These are phyloP conservation scores for Trichomonascaceae sp. DNA, from an alignment of 1,139 yeast genomes.

Conservation along the genomic window DNA sequence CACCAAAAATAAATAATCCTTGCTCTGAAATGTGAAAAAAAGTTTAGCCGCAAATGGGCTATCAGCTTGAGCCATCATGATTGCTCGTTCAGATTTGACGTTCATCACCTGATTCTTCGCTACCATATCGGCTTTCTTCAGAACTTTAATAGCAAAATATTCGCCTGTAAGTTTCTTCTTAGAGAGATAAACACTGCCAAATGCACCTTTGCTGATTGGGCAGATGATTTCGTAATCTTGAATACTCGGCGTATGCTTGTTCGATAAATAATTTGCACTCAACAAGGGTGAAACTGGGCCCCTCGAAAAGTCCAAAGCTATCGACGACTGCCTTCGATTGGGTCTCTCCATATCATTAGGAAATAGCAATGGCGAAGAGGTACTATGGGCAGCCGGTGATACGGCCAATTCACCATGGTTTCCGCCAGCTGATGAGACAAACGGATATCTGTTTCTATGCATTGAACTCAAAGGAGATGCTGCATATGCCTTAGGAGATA, in stretches of 20 bases:
- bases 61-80: slow-evolving; percentile 94
- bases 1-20: slow-evolving; percentile 79
- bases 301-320: slow-evolving; percentile 27
- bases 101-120: slow-evolving; percentile 94
- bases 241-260: slow-evolving; percentile 54
- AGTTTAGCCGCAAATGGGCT: slow-evolving; percentile 91
- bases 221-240: slow-evolving; percentile 85
- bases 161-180: slow-evolving; percentile 84
- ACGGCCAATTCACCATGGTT: slow-evolving; percentile 4
- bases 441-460: slow-evolving; percentile 15
- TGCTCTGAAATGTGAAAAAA: slow-evolving; percentile 83
- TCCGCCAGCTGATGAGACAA: slow-evolving; percentile 8
- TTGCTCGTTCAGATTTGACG: slow-evolving; percentile 91
- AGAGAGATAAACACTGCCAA: slow-evolving; percentile 90
- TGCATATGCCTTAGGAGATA: slow-evolving; percentile 10
- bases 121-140: slow-evolving; percentile 91
- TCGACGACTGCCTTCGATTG: slow-evolving; percentile 24
- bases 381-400: slow-evolving; percentile 27
- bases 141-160: slow-evolving; percentile 90
- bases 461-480: slow-evolving; percentile 21
- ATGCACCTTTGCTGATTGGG: slow-evolving; percentile 96
- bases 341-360: slow-evolving; percentile 24
- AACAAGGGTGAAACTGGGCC: slow-evolving; percentile 80
- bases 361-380: slow-evolving; percentile 25
- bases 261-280: slow-evolving; percentile 50